A percentile compares a stretch with the other conserved stretches of the same genome.
phyloP scores from a whole-genome alignment of 2,329 filamentous ascomycete genomes.

The Ophiosphaerella herpotricha region DNA sequence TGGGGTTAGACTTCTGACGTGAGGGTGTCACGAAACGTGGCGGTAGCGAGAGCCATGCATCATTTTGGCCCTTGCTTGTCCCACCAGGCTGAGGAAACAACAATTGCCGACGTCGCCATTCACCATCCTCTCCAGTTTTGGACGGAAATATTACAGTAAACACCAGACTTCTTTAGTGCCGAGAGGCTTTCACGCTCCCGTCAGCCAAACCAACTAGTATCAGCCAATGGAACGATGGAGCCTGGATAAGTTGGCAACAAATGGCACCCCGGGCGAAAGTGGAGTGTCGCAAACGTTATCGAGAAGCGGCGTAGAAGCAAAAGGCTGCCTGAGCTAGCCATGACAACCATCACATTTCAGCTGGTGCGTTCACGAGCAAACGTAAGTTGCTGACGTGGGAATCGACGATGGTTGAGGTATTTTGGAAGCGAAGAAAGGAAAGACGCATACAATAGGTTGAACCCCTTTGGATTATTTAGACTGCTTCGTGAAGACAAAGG shows the following conservation, averaged over 20 bases:
- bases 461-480: neutral
- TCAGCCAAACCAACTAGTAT: conserved; percentile 2
- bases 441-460: neutral
- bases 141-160: conserved; percentile 1
- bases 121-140: neutral
- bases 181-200: conserved; percentile 4
- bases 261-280: conserved; percentile 9
- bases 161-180: conserved; percentile 7
- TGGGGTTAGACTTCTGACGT: conserved; percentile 14
- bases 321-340: conserved; percentile 12
- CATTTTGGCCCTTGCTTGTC: conserved; percentile 5
- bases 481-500: neutral
- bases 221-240: conserved; percentile 5
- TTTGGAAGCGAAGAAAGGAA: neutral
- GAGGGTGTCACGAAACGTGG: conserved; percentile 12
- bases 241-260: conserved; percentile 1
- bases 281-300: conserved; percentile 11
- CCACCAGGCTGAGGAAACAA: neutral
- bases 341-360: conserved; percentile 3
- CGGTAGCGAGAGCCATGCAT: conserved; percentile 3
- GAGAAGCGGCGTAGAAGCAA: conserved; percentile 8
- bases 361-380: conserved; percentile 5
- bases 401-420: neutral
- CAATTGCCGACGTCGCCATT: conserved; percentile 3
- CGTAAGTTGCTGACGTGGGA: neutral